Conservation (phyloP, 768 basidiomycete species). For the Crepidotus variabilis region DNA sequence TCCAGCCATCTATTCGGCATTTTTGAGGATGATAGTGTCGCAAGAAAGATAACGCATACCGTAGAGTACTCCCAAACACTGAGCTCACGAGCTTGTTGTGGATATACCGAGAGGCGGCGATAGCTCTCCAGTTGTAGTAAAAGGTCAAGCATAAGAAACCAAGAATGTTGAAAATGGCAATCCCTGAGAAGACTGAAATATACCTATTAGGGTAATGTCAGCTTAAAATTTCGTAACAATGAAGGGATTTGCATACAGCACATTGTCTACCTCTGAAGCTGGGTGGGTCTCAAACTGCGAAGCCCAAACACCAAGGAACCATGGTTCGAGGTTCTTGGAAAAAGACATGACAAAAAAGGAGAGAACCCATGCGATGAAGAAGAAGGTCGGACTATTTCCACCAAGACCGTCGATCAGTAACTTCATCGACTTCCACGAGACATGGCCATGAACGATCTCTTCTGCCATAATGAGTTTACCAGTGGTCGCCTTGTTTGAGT, state of each 20-base stretch:
- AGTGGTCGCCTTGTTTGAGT: conserved; percentile 19
- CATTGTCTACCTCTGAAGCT: conserved; percentile 26
- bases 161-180: not conserved
- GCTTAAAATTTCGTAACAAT: not conserved
- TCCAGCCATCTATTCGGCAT: conserved; percentile 26
- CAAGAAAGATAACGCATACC: conserved; percentile 1
- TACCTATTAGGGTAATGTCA: not conserved
- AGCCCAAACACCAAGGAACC: conserved; percentile 42
- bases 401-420: conserved; percentile 33
- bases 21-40: not conserved
- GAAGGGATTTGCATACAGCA: conserved; percentile 23
- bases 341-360: conserved; percentile 22
- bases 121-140: conserved; percentile 24
- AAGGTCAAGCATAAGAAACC: not conserved
- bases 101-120: conserved; percentile 24
- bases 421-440: conserved; percentile 24
- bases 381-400: conserved; percentile 27
- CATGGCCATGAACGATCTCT: conserved; percentile 42
- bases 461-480: conserved; percentile 62
- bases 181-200: not conserved
- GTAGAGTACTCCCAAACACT: conserved; percentile 11
- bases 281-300: conserved; percentile 33
- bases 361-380: conserved; percentile 24
- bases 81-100: conserved; percentile 10
- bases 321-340: conserved; percentile 29